Evolutionary conservation across 1,139 yeast species (phyloP).

Genomic region (Pichia sp.): DNA sequence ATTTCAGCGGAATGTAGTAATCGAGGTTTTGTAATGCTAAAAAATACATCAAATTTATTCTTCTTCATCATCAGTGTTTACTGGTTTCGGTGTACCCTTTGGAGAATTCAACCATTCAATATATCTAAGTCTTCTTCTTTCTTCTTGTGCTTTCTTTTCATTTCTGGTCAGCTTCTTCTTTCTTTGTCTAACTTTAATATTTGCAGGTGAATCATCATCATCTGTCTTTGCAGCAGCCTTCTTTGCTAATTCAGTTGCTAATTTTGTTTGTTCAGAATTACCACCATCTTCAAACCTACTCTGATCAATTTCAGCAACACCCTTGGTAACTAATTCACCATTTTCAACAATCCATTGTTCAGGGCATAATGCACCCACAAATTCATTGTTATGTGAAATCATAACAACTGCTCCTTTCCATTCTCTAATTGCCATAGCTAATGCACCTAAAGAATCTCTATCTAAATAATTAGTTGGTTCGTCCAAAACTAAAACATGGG

Average conservation of each 20-base stretch:
- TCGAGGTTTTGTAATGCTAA: neutral
- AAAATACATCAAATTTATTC: constrained; percentile 3
- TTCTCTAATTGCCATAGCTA: constrained; percentile 94
- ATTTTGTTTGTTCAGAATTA: constrained; percentile 32
- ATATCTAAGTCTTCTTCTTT: constrained; percentile 90
- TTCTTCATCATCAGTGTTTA: constrained; percentile 86
- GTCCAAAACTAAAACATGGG: constrained; percentile 93
- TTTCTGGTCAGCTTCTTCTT: constrained; percentile 97
- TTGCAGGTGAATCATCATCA: constrained; percentile 90
- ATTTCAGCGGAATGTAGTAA: constrained; percentile 8
- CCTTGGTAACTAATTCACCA: constrained; percentile 83
- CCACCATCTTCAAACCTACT: constrained; percentile 75
- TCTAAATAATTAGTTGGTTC: constrained; percentile 98
- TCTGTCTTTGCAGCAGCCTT: constrained; percentile 40
- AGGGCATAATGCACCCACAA: constrained; percentile 95
- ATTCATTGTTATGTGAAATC: constrained; percentile 97
- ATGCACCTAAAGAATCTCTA: constrained; percentile 95
- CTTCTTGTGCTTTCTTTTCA: constrained; percentile 85
- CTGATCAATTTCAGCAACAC: constrained; percentile 66
- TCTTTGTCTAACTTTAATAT: constrained; percentile 74
- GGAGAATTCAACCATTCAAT: constrained; percentile 94
- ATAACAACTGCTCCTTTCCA: constrained; percentile 98
- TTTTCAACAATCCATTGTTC: constrained; percentile 98
- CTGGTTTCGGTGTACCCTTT: constrained; percentile 95
- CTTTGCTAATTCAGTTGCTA: constrained; percentile 38